phyloP scores from a whole-genome alignment of 2,329 filamentous ascomycete genomes.

The Daldinia sp. region DNA sequence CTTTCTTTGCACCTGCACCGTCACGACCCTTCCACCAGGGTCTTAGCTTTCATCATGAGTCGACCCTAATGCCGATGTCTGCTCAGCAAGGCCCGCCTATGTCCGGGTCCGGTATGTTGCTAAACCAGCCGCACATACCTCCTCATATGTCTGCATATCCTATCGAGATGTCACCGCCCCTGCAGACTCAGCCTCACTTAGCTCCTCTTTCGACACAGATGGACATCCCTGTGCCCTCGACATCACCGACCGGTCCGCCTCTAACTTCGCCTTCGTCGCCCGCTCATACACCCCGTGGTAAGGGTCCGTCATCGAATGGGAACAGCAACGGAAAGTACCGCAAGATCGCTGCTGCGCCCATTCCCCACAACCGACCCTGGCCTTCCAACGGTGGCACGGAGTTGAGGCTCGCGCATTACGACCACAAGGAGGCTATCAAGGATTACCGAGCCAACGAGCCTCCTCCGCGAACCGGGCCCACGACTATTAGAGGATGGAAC shows the following conservation, averaged over 20 bases:
- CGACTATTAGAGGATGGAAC: constrained; percentile 69
- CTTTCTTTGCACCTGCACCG: constrained; percentile 53
- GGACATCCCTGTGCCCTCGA: constrained; percentile 42
- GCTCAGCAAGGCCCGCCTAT: constrained; percentile 43
- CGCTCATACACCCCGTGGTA: constrained; percentile 48
- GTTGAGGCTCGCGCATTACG: constrained; percentile 69
- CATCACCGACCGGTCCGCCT: constrained; percentile 46
- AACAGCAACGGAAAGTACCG: constrained; percentile 61
- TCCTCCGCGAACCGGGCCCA: constrained; percentile 67
- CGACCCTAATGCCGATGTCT: constrained; percentile 45
- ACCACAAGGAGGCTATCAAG: constrained; percentile 67
- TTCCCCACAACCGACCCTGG: constrained; percentile 63
- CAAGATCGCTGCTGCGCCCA: constrained; percentile 69
- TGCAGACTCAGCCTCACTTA: constrained; percentile 45
- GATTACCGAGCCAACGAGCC: constrained; percentile 68
- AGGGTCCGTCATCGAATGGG: constrained; percentile 51
- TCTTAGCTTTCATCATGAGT: constrained; percentile 48
- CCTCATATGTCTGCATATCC: constrained; percentile 42
- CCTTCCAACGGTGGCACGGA: constrained; percentile 62
- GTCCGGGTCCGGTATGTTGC: constrained; percentile 39
- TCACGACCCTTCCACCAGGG: constrained; percentile 54
- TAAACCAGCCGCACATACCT: constrained; percentile 41
- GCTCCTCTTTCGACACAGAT: constrained; percentile 47
- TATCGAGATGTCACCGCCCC: constrained; percentile 46
- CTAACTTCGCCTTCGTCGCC: constrained; percentile 48